Base-by-base conservation (phyloP, 78 protist genomes). In the Dictyostelium intermedium region DNA sequence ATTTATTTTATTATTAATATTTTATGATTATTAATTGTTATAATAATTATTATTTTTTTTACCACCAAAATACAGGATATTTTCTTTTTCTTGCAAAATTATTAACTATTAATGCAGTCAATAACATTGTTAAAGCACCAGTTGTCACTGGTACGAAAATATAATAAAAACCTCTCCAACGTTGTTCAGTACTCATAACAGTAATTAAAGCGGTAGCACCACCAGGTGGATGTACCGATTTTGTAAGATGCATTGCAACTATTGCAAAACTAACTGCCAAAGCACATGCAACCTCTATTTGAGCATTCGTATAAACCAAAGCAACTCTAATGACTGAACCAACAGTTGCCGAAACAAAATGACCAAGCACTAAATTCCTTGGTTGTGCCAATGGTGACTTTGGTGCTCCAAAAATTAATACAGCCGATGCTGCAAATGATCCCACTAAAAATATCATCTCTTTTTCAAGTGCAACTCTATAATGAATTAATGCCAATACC, bases 361-460 rank as follows among this genome's bases (percentile, higher is more conserved):
- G 96, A 11, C 97, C 97, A 0, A 47, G 32, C 1, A 96, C 70
- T 18, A 91, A 41, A 50, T 96, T 96, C 7, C 97, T 70, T 43
- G 97, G 97, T 82, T 96, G 97, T 11, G 97, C 66, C 11, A 96
- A 73, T 23, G 97, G 97, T 3, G 91, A 32, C 63, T 43, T 74
- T 5, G 63, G 60, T 2, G 91, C 97, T n/a, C 92, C 97, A 73
- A 85, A 92, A 4, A 96, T 77, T 16, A 96, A 53, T 7, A 91
- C 97, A 1, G 95, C 92, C 30, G 96, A 82, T n/a, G 97, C 97
- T 13, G 91, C 97, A 63, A 96, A 96, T 66, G 92, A 81, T 4
- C 91, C 97, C 11, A 96, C 53, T 6, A 96, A 63, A 23, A 96
- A 18, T 37, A 37, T n/a, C 0, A 7, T 27, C 2, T 27, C 35